Conservation (phyloP, 495 filamentous ascomycete genomes). For the Penicillium subrubescens region DNA sequence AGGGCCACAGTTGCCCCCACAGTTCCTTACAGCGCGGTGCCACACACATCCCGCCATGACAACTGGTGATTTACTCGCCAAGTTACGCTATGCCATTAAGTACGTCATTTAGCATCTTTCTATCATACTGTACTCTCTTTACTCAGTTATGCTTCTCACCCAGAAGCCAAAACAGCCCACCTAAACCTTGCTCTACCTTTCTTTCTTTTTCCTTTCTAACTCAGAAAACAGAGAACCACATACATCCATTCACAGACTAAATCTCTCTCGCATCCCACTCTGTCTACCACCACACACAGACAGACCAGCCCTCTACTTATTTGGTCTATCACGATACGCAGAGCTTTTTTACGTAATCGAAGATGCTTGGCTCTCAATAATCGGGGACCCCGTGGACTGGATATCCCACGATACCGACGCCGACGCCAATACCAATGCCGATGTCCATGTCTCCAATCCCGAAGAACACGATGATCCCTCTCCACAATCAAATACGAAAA, state of each 20-base stretch:
- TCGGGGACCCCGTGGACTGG: constrained; percentile 20
- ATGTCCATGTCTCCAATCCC: not conserved
- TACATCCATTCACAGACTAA: constrained; percentile 18
- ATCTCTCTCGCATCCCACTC: constrained; percentile 16
- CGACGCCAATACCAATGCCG: too few species aligned
- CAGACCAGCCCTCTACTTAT: constrained; percentile 6
- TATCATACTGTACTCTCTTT: not conserved
- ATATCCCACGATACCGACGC: constrained; percentile 3
- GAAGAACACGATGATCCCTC: not conserved
- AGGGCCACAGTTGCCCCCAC: not conserved
- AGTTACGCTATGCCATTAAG: constrained; percentile 13
- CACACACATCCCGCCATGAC: constrained; percentile 7
- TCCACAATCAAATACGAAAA: not conserved
- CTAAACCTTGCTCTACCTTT: too few species aligned
- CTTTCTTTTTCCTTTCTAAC: too few species aligned
- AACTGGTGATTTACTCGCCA: constrained; percentile 11
- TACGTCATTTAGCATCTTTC: not conserved
- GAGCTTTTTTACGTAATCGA: constrained; percentile 18
- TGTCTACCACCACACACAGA: constrained; percentile 12
- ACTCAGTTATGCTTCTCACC: not conserved
- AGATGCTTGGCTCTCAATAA: constrained; percentile 14
- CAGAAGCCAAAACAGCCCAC: not conserved
- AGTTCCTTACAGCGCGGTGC: not conserved
- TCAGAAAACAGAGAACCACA: constrained; percentile 15
- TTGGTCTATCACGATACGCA: constrained; percentile 19